Evolutionary conservation across 2,329 filamentous ascomycete species (phyloP).

Genomic region (Aureobasidium sp.): DNA sequence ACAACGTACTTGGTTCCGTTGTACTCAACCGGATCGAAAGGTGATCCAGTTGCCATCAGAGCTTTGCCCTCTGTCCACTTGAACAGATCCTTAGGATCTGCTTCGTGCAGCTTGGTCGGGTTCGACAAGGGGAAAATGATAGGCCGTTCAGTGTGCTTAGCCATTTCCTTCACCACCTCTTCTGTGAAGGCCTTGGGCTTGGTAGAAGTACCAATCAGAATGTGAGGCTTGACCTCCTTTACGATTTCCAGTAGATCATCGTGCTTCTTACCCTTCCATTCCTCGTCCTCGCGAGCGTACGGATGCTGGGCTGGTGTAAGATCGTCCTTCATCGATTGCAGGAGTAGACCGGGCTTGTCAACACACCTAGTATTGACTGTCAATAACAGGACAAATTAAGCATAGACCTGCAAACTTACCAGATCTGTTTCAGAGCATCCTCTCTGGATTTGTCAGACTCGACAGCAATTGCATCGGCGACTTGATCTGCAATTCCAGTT

Average conservation of each 20-base stretch:
- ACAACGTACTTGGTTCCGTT: conserved; percentile 47
- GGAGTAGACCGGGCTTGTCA: conserved; percentile 70
- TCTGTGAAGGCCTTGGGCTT: conserved; percentile 67
- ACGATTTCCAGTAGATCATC: conserved; percentile 58
- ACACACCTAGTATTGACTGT: conserved; percentile 49
- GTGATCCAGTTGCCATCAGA: conserved; percentile 74
- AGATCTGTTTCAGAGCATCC: conserved; percentile 75
- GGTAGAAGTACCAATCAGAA: conserved; percentile 78
- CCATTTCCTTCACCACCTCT: conserved; percentile 67
- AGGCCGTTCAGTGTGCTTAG: conserved; percentile 60
- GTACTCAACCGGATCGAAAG: conserved; percentile 64
- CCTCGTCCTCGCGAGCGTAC: conserved; percentile 55
- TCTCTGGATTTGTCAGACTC: conserved; percentile 57
- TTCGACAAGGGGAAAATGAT: conserved; percentile 85
- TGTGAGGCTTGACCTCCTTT: conserved; percentile 64
- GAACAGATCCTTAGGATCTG: conserved; percentile 65
- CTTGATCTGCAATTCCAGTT: conserved; percentile 77
- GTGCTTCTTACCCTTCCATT: conserved; percentile 52
- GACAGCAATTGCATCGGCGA: conserved; percentile 67
- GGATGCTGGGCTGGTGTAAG: conserved; percentile 58
- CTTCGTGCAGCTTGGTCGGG: conserved; percentile 76
- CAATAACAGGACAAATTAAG: neutral
- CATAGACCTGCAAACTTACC: conserved; percentile 36
- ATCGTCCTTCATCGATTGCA: conserved; percentile 50
- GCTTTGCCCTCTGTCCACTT: conserved; percentile 71